These are phyloP conservation scores for Theileria sp. DNA, from an alignment of 169 alveolate genomes.

Conservation along the genomic window DNA sequence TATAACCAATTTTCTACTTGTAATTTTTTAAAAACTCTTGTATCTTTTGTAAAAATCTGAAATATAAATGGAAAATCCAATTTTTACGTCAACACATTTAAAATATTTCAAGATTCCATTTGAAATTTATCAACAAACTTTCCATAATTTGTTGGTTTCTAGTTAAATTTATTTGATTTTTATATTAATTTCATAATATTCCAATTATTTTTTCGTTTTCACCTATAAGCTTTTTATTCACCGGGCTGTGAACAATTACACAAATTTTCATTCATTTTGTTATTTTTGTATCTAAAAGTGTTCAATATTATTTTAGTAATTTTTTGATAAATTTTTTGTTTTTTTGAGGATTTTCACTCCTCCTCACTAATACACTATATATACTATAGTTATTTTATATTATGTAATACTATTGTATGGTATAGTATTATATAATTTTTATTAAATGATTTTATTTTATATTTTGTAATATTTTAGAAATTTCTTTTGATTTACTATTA, in stretches of 20 bases:
- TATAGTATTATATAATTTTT: background rate
- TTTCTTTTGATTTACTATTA: background rate
- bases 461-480: background rate
- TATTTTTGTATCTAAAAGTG: background rate
- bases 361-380: background rate
- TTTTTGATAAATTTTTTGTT: too few relatives aligned
- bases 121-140: too few relatives aligned
- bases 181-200: too few relatives aligned
- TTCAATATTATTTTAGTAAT: background rate
- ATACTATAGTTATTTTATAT: background rate
- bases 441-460: background rate
- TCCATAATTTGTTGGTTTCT: background rate
- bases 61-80: background rate
- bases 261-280: background rate
- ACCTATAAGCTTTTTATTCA: background rate
- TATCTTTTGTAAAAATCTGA: background rate
- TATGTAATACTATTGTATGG: background rate
- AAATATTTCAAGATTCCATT: background rate
- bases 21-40: background rate
- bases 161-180: background rate
- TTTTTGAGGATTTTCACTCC: background rate
- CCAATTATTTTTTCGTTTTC: too few relatives aligned
- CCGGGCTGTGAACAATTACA: background rate
- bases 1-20: background rate
- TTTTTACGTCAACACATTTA: background rate